These are phyloP conservation scores for Daldinia decipiens DNA, from an alignment of 495 filamentous ascomycete genomes.

Conservation along the genomic window DNA sequence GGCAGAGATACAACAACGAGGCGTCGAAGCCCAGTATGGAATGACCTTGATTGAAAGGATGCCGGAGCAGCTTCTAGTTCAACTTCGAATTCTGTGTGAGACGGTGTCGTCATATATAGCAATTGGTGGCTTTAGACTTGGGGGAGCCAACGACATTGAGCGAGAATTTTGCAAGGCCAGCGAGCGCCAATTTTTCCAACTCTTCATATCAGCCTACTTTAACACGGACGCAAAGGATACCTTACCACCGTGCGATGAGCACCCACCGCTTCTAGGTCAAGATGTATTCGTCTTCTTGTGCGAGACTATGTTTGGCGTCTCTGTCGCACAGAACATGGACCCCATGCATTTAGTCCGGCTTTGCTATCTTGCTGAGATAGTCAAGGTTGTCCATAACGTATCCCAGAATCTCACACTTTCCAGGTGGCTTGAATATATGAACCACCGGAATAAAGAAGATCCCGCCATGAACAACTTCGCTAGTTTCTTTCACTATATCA, in stretches of 20 bases:
- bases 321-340: slow-evolving; percentile 65
- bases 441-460: slow-evolving; percentile 47
- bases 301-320: slow-evolving; percentile 71
- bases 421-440: slow-evolving; percentile 53
- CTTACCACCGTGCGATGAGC: slow-evolving; percentile 54
- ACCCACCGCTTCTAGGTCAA: slow-evolving; percentile 74
- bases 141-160: slow-evolving; percentile 67
- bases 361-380: slow-evolving; percentile 91
- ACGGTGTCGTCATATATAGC: slow-evolving; percentile 86
- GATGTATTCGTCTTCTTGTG: slow-evolving; percentile 93
- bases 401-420: slow-evolving; percentile 56
- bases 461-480: slow-evolving; percentile 56
- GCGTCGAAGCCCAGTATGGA: slow-evolving; percentile 78
- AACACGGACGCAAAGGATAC: slow-evolving; percentile 44
- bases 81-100: slow-evolving; percentile 90
- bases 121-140: slow-evolving; percentile 72
- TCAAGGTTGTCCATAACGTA: slow-evolving; percentile 73
- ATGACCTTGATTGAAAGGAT: slow-evolving; percentile 85
- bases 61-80: slow-evolving; percentile 80
- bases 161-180: slow-evolving; percentile 76
- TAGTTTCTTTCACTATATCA: slow-evolving; percentile 54
- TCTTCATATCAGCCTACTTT: slow-evolving; percentile 72
- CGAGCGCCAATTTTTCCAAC: slow-evolving; percentile 76
- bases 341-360: slow-evolving; percentile 85
- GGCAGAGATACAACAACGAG: slow-evolving; percentile 91